Percentiles rank a stretch among this genome's conserved stretches.
Conservation (phyloP, 1,284 basidiomycete genomes). For the Fomitopsis schrenkii region DNA sequence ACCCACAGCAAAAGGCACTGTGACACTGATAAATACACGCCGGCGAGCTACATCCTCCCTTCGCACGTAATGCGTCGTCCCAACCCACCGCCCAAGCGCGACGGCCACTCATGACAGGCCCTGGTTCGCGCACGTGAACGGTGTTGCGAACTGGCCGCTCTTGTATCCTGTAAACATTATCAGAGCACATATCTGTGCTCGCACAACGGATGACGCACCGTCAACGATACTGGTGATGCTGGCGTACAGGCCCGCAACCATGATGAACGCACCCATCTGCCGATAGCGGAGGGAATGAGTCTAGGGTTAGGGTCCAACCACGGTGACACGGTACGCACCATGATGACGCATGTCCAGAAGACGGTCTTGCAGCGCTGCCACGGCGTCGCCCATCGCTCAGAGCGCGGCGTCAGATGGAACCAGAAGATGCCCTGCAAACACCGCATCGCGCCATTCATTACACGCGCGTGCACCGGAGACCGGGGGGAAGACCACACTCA, state of each 20-base stretch:
- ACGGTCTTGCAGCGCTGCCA: slow-evolving; percentile 21
- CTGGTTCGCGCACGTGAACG: slow-evolving; percentile 18
- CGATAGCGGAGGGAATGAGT: neutral
- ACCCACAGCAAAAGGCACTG: neutral
- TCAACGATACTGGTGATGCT: slow-evolving; percentile 27
- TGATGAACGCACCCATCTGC: slow-evolving; percentile 29
- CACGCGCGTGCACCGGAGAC: neutral
- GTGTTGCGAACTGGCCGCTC: slow-evolving; percentile 14
- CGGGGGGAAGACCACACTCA: slow-evolving; percentile 4
- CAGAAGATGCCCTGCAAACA: slow-evolving; percentile 24
- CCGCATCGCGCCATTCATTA: neutral
- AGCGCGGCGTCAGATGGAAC: slow-evolving; percentile 25
- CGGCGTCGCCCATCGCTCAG: slow-evolving; percentile 21
- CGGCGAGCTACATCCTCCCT: neutral
- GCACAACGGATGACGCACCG: slow-evolving; percentile 13
- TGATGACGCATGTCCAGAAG: slow-evolving; percentile 24
- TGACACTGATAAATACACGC: neutral
- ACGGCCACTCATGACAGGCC: slow-evolving; percentile 1
- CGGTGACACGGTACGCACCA: slow-evolving; percentile 13
- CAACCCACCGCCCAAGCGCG: neutral
- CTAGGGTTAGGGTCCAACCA: slow-evolving; percentile 8
- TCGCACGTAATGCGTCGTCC: neutral
- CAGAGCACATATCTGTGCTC: too few species aligned
- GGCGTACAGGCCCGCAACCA: slow-evolving; percentile 29
- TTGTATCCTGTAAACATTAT: slow-evolving; percentile 14